Conservation (phyloP, 1,139 yeast genomes). For the Hyphopichia buzzinii region DNA sequence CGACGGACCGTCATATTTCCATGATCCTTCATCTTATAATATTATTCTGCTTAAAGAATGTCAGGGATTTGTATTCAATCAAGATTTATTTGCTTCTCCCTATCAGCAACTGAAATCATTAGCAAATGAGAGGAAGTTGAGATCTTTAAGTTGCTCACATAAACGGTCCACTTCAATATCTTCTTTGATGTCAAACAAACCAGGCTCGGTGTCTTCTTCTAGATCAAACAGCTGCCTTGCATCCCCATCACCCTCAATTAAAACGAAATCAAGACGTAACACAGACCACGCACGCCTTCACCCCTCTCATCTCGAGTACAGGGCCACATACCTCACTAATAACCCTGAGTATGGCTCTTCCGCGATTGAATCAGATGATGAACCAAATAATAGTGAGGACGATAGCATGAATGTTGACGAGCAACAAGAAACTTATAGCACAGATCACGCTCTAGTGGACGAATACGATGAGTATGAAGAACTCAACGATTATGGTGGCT, state of each 20-base stretch:
- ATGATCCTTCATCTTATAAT: slow-evolving; percentile 30
- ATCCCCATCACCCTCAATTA: background rate
- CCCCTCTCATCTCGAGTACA: slow-evolving; percentile 29
- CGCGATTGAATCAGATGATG: slow-evolving; percentile 9
- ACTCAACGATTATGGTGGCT: slow-evolving; percentile 16
- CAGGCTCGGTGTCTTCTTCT: slow-evolving; percentile 1
- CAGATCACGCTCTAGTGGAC: slow-evolving; percentile 12
- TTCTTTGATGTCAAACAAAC: slow-evolving; percentile 8
- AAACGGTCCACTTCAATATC: slow-evolving; percentile 9
- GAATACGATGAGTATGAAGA: slow-evolving; percentile 23
- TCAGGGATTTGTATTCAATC: slow-evolving; percentile 76
- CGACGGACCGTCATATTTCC: slow-evolving; percentile 38
- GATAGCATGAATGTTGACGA: slow-evolving; percentile 15
- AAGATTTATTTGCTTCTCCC: slow-evolving; percentile 67
- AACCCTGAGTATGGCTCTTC: background rate
- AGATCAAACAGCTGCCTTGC: slow-evolving; percentile 5
- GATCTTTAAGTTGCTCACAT: slow-evolving; percentile 23
- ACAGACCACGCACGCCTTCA: slow-evolving; percentile 24
- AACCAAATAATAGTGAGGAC: slow-evolving; percentile 4
- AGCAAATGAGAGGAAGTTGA: slow-evolving; percentile 34
- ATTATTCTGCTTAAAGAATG: slow-evolving; percentile 56
- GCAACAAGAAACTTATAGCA: slow-evolving; percentile 4
- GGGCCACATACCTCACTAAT: slow-evolving; percentile 19
- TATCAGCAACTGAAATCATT: slow-evolving; percentile 57
- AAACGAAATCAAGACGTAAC: background rate